Percentiles rank a stretch among this genome's conserved stretches.
Evolutionary conservation across 2,329 filamentous ascomycete species (phyloP).

Genomic region (Cercospora zeina): DNA sequence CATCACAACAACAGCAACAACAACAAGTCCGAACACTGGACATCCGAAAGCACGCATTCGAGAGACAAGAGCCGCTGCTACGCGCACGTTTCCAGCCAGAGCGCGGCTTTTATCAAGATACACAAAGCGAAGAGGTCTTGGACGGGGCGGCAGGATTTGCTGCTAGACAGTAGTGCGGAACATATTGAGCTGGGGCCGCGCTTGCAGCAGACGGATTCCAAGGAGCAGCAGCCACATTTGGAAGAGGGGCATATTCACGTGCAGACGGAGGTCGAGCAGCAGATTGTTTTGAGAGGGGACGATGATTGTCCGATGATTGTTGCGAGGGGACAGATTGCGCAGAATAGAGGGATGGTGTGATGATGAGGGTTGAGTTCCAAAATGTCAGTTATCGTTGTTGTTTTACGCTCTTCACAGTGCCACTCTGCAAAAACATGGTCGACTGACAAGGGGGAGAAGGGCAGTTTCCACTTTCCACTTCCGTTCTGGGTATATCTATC

Average conservation of each 20-base stretch:
- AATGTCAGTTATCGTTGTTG: too few species aligned
- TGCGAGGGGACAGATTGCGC: background rate
- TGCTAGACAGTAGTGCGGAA: conserved; percentile 8
- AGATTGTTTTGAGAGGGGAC: conserved; percentile 1
- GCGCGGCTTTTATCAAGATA: background rate
- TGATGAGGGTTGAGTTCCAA: too few species aligned
- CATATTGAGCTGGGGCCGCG: conserved; percentile 20
- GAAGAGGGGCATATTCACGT: conserved; percentile 23
- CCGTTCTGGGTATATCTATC: too few species aligned
- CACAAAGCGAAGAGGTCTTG: background rate
- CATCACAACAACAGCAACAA: too few species aligned
- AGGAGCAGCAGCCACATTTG: background rate
- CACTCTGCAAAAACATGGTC: too few species aligned
- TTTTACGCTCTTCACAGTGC: too few species aligned
- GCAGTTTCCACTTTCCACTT: too few species aligned
- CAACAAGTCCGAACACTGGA: background rate
- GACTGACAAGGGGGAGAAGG: too few species aligned
- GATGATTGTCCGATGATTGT: background rate
- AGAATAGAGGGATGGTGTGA: background rate
- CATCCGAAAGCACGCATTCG: background rate
- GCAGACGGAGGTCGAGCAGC: conserved; percentile 25
- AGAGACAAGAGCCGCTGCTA: conserved; percentile 2
- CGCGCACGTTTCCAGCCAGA: conserved; percentile 9
- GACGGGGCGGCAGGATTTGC: background rate
- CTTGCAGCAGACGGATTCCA: background rate